These are phyloP conservation scores for Patellifolia procumbens DNA, from an alignment of 179 eudicot species.

Conservation along the genomic window DNA sequence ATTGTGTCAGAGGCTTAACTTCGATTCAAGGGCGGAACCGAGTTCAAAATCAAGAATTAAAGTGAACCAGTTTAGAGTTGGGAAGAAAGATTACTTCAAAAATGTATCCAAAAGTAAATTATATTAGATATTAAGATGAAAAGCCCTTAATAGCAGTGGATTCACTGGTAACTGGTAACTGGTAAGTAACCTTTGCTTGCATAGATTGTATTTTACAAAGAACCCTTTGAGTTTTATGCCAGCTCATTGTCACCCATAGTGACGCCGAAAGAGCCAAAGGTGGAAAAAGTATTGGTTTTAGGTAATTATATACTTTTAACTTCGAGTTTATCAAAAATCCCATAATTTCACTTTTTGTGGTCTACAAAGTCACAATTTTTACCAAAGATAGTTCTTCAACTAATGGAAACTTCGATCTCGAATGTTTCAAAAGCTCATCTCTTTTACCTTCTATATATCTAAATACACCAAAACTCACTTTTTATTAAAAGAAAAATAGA, in stretches of 20 bases:
- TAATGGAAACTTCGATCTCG: neutral
- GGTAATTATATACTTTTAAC: neutral
- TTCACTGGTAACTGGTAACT: neutral
- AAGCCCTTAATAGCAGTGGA: neutral
- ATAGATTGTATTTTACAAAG: neutral
- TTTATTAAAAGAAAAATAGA: too few species aligned
- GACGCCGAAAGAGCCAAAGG: neutral
- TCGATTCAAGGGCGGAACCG: neutral
- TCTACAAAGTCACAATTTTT: neutral
- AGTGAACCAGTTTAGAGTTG: neutral
- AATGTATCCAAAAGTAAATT: neutral
- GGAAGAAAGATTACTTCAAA: neutral
- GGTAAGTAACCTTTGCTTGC: neutral
- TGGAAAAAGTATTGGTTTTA: too few species aligned
- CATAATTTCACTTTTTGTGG: neutral
- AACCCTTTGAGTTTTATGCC: neutral
- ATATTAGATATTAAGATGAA: neutral
- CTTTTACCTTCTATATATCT: too few species aligned
- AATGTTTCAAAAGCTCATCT: neutral
- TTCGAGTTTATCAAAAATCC: neutral
- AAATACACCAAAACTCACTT: too few species aligned
- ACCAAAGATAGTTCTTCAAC: neutral
- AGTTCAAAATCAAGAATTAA: neutral
- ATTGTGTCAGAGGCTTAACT: conserved; percentile 9
- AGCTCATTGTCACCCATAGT: neutral